Percentiles rank a stretch among this genome's conserved stretches.
phyloP scores from a whole-genome alignment of 495 filamentous ascomycete species.

The Xylaria nigripes region DNA sequence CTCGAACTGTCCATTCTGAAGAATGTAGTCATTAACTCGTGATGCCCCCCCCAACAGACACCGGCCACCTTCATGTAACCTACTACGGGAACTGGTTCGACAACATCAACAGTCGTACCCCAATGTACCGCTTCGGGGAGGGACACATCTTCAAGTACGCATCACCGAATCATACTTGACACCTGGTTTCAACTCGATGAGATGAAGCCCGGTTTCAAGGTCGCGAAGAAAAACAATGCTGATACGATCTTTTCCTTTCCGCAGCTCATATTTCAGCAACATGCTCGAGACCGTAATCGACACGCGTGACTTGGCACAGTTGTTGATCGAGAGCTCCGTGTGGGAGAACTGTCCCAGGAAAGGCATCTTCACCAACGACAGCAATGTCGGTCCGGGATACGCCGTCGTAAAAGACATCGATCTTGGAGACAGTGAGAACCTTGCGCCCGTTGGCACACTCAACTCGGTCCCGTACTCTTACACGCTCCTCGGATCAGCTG shows the following conservation, averaged over 20 bases:
- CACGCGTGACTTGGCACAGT: conserved; percentile 54
- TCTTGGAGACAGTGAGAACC: conserved; percentile 43
- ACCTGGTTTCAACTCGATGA: too few species aligned
- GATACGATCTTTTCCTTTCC: background rate
- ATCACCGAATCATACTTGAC: background rate
- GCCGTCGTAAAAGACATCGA: conserved; percentile 47
- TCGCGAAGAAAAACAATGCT: background rate
- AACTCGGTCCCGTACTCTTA: conserved; percentile 46
- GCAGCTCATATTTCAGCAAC: conserved; percentile 34
- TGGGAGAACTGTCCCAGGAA: conserved; percentile 43
- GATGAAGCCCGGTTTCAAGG: too few species aligned
- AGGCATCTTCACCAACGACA: conserved; percentile 48
- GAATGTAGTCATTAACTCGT: background rate
- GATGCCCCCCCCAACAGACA: conserved; percentile 31
- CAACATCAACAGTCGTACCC: conserved; percentile 54
- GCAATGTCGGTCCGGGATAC: conserved; percentile 38
- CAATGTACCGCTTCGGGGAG: conserved; percentile 55
- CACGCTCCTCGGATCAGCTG: conserved; percentile 33
- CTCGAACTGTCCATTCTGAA: background rate
- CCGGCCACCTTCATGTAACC: conserved; percentile 50
- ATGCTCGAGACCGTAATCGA: conserved; percentile 51
- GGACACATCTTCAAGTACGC: conserved; percentile 38
- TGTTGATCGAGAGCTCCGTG: conserved; percentile 53
- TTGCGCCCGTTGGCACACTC: conserved; percentile 42
- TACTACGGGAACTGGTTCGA: conserved; percentile 54